Evolutionary conservation across 805 yeast genomes (phyloP).

Genomic region (Metschnikowia lachancei): DNA sequence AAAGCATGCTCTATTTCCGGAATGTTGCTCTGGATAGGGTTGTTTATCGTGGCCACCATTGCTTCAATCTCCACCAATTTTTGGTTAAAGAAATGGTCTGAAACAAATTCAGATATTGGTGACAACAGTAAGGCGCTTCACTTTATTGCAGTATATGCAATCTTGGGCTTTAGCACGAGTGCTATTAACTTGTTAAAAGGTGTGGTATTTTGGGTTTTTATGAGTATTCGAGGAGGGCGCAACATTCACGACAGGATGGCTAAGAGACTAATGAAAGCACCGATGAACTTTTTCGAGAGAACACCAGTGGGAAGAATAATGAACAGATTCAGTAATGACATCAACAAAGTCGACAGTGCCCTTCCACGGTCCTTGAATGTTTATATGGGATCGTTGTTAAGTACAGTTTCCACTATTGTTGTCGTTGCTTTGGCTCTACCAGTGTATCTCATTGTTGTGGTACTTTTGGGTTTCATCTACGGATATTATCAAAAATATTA

Average conservation of each 20-base stretch:
- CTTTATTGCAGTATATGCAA: conserved; percentile 54
- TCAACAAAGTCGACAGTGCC: conserved; percentile 52
- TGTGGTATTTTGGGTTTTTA: conserved; percentile 47
- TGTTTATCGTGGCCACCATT: conserved; percentile 29
- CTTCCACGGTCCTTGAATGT: conserved; percentile 54
- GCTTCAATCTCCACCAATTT: conserved; percentile 48
- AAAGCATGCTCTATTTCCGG: conserved; percentile 58
- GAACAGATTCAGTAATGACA: conserved; percentile 64
- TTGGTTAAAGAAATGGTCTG: conserved; percentile 73
- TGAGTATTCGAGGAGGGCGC: conserved; percentile 56
- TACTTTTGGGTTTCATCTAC: conserved; percentile 53
- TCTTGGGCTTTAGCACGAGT: conserved; percentile 54
- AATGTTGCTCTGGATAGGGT: conserved; percentile 36
- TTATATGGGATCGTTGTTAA: conserved; percentile 44
- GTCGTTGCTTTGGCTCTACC: conserved; percentile 58
- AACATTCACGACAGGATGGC: conserved; percentile 59
- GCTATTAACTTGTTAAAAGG: conserved; percentile 46
- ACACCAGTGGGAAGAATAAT: conserved; percentile 67
- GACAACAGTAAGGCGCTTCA: conserved; percentile 41
- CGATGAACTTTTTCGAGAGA: conserved; percentile 67
- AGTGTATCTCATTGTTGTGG: conserved; percentile 46
- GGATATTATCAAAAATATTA: conserved; percentile 69
- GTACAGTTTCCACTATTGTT: conserved; percentile 47
- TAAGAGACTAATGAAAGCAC: conserved; percentile 49
- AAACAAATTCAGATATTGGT: conserved; percentile 42